Conservation (phyloP, 129 eudicot genomes). For the Silybum marianum region DNA sequence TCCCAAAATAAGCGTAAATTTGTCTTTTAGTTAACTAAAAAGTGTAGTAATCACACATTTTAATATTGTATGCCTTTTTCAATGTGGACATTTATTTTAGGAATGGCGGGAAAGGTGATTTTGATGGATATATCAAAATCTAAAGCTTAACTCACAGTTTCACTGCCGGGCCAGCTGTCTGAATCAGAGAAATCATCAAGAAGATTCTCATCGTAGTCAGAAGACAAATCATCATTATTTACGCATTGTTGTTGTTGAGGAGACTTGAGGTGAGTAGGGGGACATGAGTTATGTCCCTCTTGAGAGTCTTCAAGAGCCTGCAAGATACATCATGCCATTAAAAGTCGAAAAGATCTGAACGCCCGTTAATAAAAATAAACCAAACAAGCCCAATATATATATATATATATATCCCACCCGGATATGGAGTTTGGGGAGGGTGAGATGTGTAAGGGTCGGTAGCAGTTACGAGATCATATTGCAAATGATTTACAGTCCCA, state of each 20-base stretch:
- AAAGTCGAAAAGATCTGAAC: neutral
- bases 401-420: neutral
- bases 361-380: neutral
- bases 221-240: conserved; percentile 54
- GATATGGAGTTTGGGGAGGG: no score
- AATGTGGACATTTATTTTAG: neutral
- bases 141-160: conserved; percentile 35
- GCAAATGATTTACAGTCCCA: no score
- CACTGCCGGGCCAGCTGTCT: conserved; percentile 57
- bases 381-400: neutral
- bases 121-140: neutral
- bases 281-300: conserved; percentile 25
- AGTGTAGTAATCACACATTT: neutral
- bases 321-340: conserved; percentile 29
- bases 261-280: conserved; percentile 16
- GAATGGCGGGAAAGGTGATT: neutral
- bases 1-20: neutral
- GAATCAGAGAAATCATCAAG: conserved; percentile 64
- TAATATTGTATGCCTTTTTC: neutral
- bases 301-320: conserved; percentile 58
- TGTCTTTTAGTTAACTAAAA: neutral
- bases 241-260: conserved; percentile 39
- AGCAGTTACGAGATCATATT: no score
- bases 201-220: conserved; percentile 67
- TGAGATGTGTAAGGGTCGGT: no score